Evolutionary conservation across 352 stramenopile species (phyloP).

Genomic region (Pythium rhizo-oryzae): DNA sequence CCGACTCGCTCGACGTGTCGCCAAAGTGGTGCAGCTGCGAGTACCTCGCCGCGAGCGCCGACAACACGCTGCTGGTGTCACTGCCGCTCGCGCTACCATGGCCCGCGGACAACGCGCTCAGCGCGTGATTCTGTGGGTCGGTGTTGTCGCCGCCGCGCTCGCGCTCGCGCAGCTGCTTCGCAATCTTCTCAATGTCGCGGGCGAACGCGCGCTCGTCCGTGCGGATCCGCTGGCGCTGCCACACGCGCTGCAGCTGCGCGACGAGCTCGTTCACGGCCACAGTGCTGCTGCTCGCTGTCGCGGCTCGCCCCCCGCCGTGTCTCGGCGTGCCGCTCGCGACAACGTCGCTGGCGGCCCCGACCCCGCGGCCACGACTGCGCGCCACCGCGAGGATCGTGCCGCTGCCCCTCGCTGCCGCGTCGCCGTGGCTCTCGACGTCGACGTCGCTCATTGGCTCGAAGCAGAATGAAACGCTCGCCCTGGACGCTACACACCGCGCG

Average conservation of each 20-base stretch:
- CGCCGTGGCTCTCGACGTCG: not conserved
- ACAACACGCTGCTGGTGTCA: conserved; percentile 15
- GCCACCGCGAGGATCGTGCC: conserved; percentile 11
- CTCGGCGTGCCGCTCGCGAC: not conserved
- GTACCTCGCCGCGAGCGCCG: conserved; percentile 7
- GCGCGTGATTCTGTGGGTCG: not conserved
- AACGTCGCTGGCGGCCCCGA: not conserved
- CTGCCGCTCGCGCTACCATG: conserved; percentile 15
- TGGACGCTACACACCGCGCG: too few species aligned
- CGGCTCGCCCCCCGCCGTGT: not conserved
- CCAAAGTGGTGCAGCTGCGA: conserved; percentile 8
- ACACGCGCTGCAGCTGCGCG: conserved; percentile 59
- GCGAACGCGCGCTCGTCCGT: conserved; percentile 68
- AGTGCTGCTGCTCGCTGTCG: not conserved
- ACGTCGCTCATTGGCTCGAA: not conserved
- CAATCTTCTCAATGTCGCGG: conserved; percentile 66
- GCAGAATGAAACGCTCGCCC: not conserved
- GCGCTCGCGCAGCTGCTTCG: conserved; percentile 24
- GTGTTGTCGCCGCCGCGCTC: not conserved
- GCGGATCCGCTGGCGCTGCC: conserved; percentile 61
- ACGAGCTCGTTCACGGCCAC: conserved; percentile 48
- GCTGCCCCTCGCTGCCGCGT: not conserved
- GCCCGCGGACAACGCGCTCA: too few species aligned
- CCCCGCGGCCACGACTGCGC: not conserved
- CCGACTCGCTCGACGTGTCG: conserved; percentile 22